Evolutionary conservation across 208 protist species (phyloP), one percentile per base, ranked within the genome.

Genomic region (Crithidia acanthocephali): DNA sequence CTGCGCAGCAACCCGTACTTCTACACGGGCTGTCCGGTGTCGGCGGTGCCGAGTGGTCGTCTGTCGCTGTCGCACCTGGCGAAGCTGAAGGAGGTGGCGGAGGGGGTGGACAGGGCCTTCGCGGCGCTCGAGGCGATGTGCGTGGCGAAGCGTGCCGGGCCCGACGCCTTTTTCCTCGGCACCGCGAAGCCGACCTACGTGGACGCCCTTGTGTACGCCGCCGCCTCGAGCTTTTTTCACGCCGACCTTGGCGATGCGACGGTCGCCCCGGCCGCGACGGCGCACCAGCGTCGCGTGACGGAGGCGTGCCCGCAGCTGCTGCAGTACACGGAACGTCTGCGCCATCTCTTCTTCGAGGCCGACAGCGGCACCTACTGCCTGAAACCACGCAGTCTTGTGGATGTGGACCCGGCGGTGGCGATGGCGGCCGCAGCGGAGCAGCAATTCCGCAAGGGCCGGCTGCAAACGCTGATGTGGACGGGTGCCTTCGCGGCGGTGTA

Each of bases 151-250:
- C 42, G 77, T 15, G 51, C 58, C 6, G 45, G 76, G 0, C 61
- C 74, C 28, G 81, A 79, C 18, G 58, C 65, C 1, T 96, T 93
- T 69, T 81, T 96, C 45, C 50, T 88, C 16, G 92, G 89, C 50
- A 93, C 87, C 11, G 22, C 69, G 20, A 63, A 74, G 22, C 86
- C 87, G 4, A 87, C 81, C 51, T 65, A 79, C 42, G 76, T 75
- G 1, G 92, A 96, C 74, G 88, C 86, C 0, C 79, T 91, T 52
- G 89, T 76, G 25, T 96, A 91, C 72, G 88, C 87, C 11, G 87
- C 81, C 6, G 85, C 72, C 5, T 94, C 92, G 8, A 83, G 68
- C 45, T 92, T 93, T 40, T 50, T 94, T 18, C 92, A 96, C 70
- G 85, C 88, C 6, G 83, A 93, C 72, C 78, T 90, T 23, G 77